phyloP scores from a whole-genome alignment of 2,329 filamentous ascomycete species.

The Juglanconis sp. region DNA sequence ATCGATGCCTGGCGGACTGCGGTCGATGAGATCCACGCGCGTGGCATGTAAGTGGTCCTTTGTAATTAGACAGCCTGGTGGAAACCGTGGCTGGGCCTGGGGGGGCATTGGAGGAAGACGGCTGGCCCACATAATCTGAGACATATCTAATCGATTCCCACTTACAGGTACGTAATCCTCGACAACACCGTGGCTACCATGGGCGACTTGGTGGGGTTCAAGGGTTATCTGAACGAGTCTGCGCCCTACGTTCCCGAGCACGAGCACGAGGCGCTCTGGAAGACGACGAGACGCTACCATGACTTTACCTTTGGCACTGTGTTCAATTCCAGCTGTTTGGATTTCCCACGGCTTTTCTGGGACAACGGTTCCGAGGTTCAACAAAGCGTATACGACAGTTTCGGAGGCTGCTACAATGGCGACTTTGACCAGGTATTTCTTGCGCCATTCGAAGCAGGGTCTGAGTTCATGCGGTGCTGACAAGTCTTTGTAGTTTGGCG shows the following conservation, averaged over 20 bases:
- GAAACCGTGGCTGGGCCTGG: too few relatives aligned
- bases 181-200: conserved; percentile 65
- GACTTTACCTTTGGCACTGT: conserved; percentile 54
- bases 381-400: conserved; percentile 39
- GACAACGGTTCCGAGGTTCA: conserved; percentile 52
- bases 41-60: conserved; percentile 57
- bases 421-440: conserved; percentile 15
- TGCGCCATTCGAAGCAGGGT: neutral
- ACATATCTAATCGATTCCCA: neutral
- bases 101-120: neutral
- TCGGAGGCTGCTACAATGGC: conserved; percentile 52
- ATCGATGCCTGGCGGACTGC: conserved; percentile 55
- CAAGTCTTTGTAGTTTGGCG: conserved; percentile 42
- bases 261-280: conserved; percentile 58
- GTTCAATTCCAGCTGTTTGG: conserved; percentile 47
- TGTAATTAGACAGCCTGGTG: neutral
- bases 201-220: conserved; percentile 57
- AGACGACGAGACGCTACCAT: conserved; percentile 48
- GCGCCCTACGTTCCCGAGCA: conserved; percentile 47
- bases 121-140: too few relatives aligned
- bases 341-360: conserved; percentile 58
- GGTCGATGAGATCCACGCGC: conserved; percentile 56
- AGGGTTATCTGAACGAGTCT: conserved; percentile 55
- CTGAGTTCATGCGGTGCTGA: neutral
- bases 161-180: conserved; percentile 37